phyloP scores from a whole-genome alignment of 495 filamentous ascomycete species.

The Astrothelium subdiscretum region DNA sequence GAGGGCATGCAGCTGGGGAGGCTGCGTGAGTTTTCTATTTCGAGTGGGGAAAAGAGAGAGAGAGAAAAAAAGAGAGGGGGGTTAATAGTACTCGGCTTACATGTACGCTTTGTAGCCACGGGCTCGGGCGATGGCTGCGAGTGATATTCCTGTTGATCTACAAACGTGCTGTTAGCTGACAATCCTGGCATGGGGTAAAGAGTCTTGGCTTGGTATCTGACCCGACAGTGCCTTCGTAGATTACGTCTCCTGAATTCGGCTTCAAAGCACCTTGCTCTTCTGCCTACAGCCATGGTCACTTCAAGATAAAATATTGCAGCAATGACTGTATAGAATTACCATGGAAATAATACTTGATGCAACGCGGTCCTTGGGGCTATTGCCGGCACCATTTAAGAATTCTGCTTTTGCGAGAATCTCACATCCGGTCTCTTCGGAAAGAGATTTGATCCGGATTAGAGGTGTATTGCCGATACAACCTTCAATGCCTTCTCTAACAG shows the following conservation, averaged over 20 bases:
- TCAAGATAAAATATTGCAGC: not conserved
- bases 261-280: constrained; percentile 66
- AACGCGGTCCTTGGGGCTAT: constrained; percentile 90
- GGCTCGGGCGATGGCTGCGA: constrained; percentile 78
- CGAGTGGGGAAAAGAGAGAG: not conserved
- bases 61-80: not conserved
- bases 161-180: not conserved
- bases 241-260: constrained; percentile 74
- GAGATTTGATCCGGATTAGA: constrained; percentile 71
- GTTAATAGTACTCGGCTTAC: constrained; percentile 29
- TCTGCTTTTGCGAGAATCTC: constrained; percentile 92
- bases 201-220: constrained; percentile 4
- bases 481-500: constrained; percentile 63
- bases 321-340: constrained; percentile 29
- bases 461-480: constrained; percentile 92
- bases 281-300: constrained; percentile 36
- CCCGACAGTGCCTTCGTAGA: constrained; percentile 96
- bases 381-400: constrained; percentile 90
- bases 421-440: constrained; percentile 87
- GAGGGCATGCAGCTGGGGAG: constrained; percentile 71
- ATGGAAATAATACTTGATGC: constrained; percentile 77
- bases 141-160: constrained; percentile 73
- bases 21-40: not conserved
- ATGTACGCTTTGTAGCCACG: constrained; percentile 88
- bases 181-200: not conserved